Base-by-base conservation (phyloP, 2,329 filamentous ascomycete genomes). In the Talaromyces sp. region DNA sequence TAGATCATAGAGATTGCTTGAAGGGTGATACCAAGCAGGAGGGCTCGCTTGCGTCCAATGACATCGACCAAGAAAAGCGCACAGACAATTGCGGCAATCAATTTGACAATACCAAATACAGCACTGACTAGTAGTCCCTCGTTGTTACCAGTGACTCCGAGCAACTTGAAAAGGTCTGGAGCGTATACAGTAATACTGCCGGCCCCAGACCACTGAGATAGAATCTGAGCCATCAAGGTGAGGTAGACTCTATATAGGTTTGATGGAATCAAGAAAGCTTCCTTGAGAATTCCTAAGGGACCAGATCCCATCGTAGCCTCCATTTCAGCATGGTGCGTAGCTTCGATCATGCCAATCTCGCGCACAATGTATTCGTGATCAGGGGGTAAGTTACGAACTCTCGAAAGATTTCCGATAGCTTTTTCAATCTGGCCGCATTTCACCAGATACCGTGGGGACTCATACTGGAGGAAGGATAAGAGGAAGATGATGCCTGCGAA, bases 401-500 rank as follows among this genome's bases (percentile, higher is more conserved):
- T n/a, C 17, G 51, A 34, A 13, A 54, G 51, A 8, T 8, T 61
- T 22, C 17, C 29, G 5, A 27, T 25, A 13, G 75, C 75, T 49
- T 71, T 63, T 22, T 87, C 86, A 7, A 83, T 73, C 38, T 85
- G 81, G 25, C 86, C 86, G 65, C 84, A 78, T 74, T 89, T 90
- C 74, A 90, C 80, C 17, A 91, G 83, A 78, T 83, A 91, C 7
- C 89, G 86, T 0, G 89, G 89, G 0, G 88, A 90, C 73, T 91
- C 89, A 61, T 80, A 82, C 68, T 88, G 84, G 73, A 89, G 85
- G 72, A 89, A 87, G 19, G 85, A 88, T 19, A 91, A 81, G 63
- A 85, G 71, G 71, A 90, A 84, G 72, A 91, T 91, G 68, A 92
- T 78, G 3, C 84, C 84, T 2, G 89, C 86, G 71, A 92, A 91